Percentiles rank a stretch among this genome's conserved stretches.
phyloP scores from a whole-genome alignment of 495 filamentous ascomycete species.

The Wilcoxina mikolae region DNA sequence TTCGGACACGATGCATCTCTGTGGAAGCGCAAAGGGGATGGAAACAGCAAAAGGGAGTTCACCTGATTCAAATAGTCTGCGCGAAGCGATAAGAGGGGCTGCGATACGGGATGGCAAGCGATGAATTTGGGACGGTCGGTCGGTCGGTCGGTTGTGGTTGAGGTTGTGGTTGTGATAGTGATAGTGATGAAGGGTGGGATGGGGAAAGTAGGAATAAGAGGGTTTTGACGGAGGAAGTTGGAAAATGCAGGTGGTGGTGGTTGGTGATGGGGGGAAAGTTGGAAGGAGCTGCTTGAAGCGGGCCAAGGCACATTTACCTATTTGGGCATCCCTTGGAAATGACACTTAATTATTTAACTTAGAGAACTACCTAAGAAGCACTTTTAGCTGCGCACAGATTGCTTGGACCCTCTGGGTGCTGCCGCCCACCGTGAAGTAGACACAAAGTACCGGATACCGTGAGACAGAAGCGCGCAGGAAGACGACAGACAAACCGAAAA shows the following conservation, averaged over 20 bases:
- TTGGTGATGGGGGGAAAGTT: neutral
- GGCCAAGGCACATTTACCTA: conserved; percentile 2
- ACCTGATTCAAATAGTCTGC: neutral
- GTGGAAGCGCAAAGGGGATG: neutral
- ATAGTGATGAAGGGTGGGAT: neutral
- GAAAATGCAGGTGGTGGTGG: neutral
- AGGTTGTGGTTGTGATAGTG: neutral
- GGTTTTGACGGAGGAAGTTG: neutral
- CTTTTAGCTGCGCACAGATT: too few species aligned
- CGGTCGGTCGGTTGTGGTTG: neutral
- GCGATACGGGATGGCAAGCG: neutral
- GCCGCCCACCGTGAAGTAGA: too few species aligned
- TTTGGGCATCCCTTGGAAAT: too few species aligned
- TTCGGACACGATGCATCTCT: conserved; percentile 4
- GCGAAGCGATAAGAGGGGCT: neutral
- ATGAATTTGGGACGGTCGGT: neutral
- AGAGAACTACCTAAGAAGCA: too few species aligned
- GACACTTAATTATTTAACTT: too few species aligned
- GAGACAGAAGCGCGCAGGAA: too few species aligned
- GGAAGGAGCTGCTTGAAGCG: neutral
- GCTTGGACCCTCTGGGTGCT: too few species aligned
- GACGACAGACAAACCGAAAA: too few species aligned
- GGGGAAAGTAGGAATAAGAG: neutral
- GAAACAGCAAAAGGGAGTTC: conserved; percentile 1
- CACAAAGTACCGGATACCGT: too few species aligned